phyloP scores from a whole-genome alignment of 257 asterid genomes.

The Nicotiana undulata region DNA sequence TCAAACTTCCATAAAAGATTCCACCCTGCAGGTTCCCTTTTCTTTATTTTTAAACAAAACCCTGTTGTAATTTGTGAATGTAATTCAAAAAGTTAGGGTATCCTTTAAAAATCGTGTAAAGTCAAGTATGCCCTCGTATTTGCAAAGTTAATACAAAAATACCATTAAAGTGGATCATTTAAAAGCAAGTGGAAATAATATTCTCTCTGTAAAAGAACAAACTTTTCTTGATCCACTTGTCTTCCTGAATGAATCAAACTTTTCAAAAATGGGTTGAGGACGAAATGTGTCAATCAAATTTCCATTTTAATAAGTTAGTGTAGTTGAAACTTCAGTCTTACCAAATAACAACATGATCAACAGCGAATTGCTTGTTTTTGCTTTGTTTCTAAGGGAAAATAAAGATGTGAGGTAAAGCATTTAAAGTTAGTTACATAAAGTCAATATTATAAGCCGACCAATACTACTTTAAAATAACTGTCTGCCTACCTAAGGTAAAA shows the following conservation, averaged over 20 bases:
- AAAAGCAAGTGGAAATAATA: not conserved
- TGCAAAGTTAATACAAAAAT: not conserved
- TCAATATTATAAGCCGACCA: not conserved
- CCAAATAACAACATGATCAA: not conserved
- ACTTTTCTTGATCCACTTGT: not conserved
- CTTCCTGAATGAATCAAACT: not conserved
- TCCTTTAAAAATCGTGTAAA: not conserved
- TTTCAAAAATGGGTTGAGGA: not conserved
- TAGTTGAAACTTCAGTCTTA: constrained; percentile 20
- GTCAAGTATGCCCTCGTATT: not conserved
- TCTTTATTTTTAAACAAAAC: not conserved
- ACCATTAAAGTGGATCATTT: not conserved
- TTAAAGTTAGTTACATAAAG: constrained; percentile 20
- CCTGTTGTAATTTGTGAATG: not conserved
- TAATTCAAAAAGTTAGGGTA: not conserved
- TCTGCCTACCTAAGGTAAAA: constrained; percentile 18
- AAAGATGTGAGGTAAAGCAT: not conserved
- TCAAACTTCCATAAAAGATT: constrained; percentile 51
- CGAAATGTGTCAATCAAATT: not conserved
- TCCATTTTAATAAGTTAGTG: not conserved
- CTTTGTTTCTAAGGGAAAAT: constrained; percentile 17
- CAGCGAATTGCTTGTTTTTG: constrained; percentile 3
- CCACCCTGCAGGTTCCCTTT: constrained; percentile 21
- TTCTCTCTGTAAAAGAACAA: not conserved
- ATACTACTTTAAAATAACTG: constrained; percentile 5